A percentile compares a stretch with the other conserved stretches of the same genome.
Conservation (phyloP, 2,329 filamentous ascomycete species). For the Fusarium denticulatum region DNA sequence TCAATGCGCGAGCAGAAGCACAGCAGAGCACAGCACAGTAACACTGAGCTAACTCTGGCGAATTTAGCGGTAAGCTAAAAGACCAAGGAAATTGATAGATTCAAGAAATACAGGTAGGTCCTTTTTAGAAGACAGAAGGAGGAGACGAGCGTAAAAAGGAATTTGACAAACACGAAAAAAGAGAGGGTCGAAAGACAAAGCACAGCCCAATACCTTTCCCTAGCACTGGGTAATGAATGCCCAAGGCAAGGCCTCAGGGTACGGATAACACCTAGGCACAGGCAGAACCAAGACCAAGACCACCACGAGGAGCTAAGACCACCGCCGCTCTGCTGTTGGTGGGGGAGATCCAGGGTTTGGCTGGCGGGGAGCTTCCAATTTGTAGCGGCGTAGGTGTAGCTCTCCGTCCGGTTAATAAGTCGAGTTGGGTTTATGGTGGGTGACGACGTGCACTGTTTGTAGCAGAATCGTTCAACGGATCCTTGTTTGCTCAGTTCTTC, state of each 20-base stretch:
- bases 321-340: constrained; percentile 11
- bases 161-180: constrained; percentile 4
- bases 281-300: neutral
- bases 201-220: constrained; percentile 28
- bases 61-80: constrained; percentile 37
- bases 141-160: neutral
- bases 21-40: neutral
- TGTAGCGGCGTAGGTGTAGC: constrained; percentile 17
- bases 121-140: neutral
- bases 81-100: neutral
- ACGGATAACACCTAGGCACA: constrained; percentile 1
- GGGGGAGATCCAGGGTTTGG: constrained; percentile 21
- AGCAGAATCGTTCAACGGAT: neutral
- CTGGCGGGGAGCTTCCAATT: constrained; percentile 16
- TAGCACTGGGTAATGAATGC: constrained; percentile 15
- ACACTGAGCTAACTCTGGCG: neutral
- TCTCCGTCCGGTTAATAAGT: neutral
- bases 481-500: neutral
- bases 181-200: constrained; percentile 20
- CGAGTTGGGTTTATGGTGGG: constrained; percentile 18
- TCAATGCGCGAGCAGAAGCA: constrained; percentile 2
- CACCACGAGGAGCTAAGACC: constrained; percentile 27
- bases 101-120: neutral
- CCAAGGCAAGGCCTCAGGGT: constrained; percentile 9
- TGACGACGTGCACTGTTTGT: constrained; percentile 29